These are phyloP conservation scores for Trichosanthes truncata DNA, from an alignment of 306 rosid genomes.

Conservation along the genomic window DNA sequence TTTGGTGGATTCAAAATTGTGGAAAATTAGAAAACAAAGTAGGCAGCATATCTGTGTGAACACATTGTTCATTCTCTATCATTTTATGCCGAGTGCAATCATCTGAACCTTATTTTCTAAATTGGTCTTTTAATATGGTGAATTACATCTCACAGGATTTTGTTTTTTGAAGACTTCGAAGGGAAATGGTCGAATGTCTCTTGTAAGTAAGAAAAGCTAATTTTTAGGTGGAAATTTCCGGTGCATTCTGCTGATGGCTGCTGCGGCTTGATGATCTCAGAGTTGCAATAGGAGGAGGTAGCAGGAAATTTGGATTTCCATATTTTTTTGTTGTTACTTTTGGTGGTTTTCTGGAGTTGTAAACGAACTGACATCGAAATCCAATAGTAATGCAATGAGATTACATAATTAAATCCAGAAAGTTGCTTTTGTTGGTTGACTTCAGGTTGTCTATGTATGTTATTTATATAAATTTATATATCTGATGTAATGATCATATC, in stretches of 20 bases:
- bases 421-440: background rate
- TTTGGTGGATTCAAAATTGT: background rate
- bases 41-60: no score
- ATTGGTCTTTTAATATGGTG: background rate
- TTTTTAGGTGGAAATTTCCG: background rate
- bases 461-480: background rate
- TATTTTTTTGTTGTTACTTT: background rate
- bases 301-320: background rate
- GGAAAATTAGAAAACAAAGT: background rate
- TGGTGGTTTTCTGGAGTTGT: background rate
- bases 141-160: background rate
- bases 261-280: background rate
- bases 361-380: background rate
- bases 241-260: background rate
- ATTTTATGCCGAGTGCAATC: background rate
- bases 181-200: background rate
- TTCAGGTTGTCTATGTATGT: background rate
- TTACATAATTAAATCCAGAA: background rate
- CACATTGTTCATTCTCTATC: no score
- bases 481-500: background rate
- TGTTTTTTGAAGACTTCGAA: background rate
- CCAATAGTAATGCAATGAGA: constrained; percentile 1
- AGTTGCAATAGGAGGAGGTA: background rate
- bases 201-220: constrained; percentile 9
- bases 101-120: background rate